Conservation (phyloP, 768 basidiomycete genomes). For the Mycena amicta region DNA sequence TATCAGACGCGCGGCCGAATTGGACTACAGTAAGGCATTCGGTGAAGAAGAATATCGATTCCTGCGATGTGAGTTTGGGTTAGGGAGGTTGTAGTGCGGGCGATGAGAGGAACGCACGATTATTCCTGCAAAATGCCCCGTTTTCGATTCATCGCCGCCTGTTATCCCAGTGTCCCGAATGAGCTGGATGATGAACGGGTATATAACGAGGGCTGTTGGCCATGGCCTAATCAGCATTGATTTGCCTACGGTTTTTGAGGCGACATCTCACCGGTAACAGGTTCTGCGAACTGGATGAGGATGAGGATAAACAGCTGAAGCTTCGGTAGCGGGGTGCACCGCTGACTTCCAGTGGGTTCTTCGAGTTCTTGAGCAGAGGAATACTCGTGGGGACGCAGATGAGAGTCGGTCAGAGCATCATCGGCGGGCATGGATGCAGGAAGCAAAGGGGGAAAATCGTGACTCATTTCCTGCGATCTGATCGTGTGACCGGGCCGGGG, state of each 20-base stretch:
- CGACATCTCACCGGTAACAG: conserved; percentile 6
- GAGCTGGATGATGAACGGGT: conserved; percentile 28
- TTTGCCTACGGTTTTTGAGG: not conserved
- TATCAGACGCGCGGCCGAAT: conserved; percentile 30
- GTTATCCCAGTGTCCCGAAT: conserved; percentile 26
- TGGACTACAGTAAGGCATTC: conserved; percentile 25
- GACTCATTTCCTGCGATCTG: too few relatives aligned
- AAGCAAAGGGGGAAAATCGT: too few relatives aligned
- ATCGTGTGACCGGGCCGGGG: too few relatives aligned
- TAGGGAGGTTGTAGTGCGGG: not conserved
- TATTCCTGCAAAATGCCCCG: conserved; percentile 29
- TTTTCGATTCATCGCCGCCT: conserved; percentile 22
- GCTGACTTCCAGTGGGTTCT: too few relatives aligned
- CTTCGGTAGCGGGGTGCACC: conserved; percentile 10
- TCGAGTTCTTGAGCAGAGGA: too few relatives aligned
- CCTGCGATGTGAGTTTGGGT: conserved; percentile 13
- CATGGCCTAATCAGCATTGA: too few relatives aligned
- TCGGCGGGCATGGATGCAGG: too few relatives aligned
- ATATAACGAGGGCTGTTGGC: conserved; percentile 19
- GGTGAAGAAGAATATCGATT: conserved; percentile 29
- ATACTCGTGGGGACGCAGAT: too few relatives aligned
- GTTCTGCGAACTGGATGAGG: conserved; percentile 14
- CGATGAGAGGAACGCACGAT: conserved; percentile 14
- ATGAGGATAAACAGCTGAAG: conserved; percentile 16
- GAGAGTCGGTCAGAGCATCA: too few relatives aligned